phyloP scores from a whole-genome alignment of 2,329 filamentous ascomycete genomes.

The Colletotrichum cereale region DNA sequence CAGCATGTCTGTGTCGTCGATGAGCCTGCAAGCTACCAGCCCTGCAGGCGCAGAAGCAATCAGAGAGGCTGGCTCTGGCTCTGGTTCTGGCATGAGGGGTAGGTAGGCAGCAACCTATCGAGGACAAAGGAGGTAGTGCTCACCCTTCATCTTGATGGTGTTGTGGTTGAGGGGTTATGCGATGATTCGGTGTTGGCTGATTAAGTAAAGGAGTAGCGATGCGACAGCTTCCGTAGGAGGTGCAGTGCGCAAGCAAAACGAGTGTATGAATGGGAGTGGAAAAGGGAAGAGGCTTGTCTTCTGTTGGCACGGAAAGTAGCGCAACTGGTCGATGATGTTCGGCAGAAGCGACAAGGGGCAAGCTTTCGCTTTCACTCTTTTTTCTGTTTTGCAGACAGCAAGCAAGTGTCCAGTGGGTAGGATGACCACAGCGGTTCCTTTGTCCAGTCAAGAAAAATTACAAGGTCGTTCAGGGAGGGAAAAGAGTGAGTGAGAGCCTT shows the following conservation, averaged over 20 bases:
- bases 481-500: slow-evolving; percentile 14
- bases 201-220: slow-evolving; percentile 10
- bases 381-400: not conserved
- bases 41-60: not conserved
- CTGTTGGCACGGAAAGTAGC: not conserved
- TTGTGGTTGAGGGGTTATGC: slow-evolving; percentile 12
- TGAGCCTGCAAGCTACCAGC: not conserved
- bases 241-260: slow-evolving; percentile 34
- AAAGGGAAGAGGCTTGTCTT: slow-evolving; percentile 13
- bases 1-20: slow-evolving; percentile 21
- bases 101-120: not conserved
- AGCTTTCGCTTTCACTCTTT: not conserved
- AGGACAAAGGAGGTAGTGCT: not conserved
- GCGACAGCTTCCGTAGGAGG: slow-evolving; percentile 19
- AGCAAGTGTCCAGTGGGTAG: not conserved
- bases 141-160: slow-evolving; percentile 40
- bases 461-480: slow-evolving; percentile 5
- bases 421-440: not conserved
- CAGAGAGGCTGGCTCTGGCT: not conserved
- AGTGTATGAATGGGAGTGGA: slow-evolving; percentile 32
- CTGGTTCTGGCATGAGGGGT: not conserved
- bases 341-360: not conserved
- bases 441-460: slow-evolving; percentile 12
- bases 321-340: not conserved
- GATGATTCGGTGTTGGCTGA: not conserved